phyloP scores from a whole-genome alignment of 2,329 filamentous ascomycete species.

The Fusarium hostae region DNA sequence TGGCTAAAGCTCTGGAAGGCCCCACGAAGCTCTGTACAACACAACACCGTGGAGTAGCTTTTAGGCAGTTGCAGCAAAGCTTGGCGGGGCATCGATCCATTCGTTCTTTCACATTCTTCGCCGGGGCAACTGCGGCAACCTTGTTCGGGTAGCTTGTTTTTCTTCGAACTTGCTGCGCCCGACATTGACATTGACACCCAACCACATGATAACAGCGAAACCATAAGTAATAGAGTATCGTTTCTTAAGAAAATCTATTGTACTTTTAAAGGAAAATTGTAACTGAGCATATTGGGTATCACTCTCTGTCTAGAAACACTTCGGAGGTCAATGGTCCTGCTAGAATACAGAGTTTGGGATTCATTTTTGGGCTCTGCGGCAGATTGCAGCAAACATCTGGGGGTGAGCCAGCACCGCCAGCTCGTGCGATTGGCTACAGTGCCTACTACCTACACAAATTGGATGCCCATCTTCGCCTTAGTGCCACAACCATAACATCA shows the following conservation, averaged over 20 bases:
- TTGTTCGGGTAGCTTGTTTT: slow-evolving; percentile 31
- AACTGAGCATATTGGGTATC: background rate
- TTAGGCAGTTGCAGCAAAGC: background rate
- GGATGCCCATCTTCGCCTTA: background rate
- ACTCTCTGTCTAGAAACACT: too few species aligned
- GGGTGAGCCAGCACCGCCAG: background rate
- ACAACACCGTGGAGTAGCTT: slow-evolving; percentile 5
- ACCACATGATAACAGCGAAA: slow-evolving; percentile 23
- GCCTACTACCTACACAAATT: background rate
- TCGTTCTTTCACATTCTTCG: slow-evolving; percentile 12
- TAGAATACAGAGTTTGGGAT: background rate
- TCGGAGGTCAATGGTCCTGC: background rate
- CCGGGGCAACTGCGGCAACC: slow-evolving; percentile 44
- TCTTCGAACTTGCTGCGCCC: slow-evolving; percentile 22
- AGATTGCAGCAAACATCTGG: background rate
- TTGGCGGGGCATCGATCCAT: background rate
- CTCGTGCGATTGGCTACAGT: background rate
- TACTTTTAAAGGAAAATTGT: too few species aligned
- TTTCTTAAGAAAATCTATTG: too few species aligned
- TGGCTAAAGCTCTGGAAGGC: background rate
- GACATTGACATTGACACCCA: slow-evolving; percentile 24
- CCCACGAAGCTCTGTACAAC: background rate
- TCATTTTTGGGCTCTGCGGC: background rate
- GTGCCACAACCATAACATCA: slow-evolving; percentile 34
- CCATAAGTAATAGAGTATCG: background rate